Evolutionary conservation across 352 stramenopile species (phyloP).

Genomic region (Phytophthora foliorum): DNA sequence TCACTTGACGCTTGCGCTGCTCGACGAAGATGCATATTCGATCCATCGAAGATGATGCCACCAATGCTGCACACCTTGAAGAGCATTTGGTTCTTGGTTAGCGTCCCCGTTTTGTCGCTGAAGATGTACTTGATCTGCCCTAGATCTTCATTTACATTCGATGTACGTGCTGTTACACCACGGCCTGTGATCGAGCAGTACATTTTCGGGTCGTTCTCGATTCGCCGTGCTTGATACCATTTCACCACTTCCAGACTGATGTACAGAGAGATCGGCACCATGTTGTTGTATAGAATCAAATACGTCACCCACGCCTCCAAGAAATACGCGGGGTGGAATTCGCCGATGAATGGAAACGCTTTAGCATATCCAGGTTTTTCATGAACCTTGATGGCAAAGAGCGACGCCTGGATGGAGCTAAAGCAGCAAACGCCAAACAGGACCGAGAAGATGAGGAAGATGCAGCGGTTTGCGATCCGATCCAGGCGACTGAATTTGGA

Average conservation of each 20-base stretch:
- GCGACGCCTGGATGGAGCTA: conserved; percentile 64
- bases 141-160: conserved; percentile 96
- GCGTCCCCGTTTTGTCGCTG: conserved; percentile 99
- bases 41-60: conserved; percentile 91
- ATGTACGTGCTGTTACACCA: conserved; percentile 90
- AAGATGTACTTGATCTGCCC: conserved; percentile 99
- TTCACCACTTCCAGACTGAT: conserved; percentile 98
- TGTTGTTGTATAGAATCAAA: conserved; percentile 91
- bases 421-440: conserved; percentile 79
- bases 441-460: conserved; percentile 86
- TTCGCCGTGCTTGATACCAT: conserved; percentile 94
- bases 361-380: conserved; percentile 19
- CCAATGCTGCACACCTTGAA: conserved; percentile 95
- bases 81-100: conserved; percentile 99
- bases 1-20: conserved; percentile 43
- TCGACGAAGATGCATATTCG: conserved; percentile 62
- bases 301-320: conserved; percentile 81
- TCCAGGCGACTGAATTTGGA: conserved; percentile 90
- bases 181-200: conserved; percentile 55
- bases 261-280: conserved; percentile 98
- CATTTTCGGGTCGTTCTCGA: conserved; percentile 90
- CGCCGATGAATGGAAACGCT: conserved; percentile 42
- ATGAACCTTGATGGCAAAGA: conserved; percentile 58
- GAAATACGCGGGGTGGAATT: conserved; percentile 51
- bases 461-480: conserved; percentile 81